phyloP scores from a whole-genome alignment of 371 early-diverging fungal genomes.

The Zychaea mexicana region DNA sequence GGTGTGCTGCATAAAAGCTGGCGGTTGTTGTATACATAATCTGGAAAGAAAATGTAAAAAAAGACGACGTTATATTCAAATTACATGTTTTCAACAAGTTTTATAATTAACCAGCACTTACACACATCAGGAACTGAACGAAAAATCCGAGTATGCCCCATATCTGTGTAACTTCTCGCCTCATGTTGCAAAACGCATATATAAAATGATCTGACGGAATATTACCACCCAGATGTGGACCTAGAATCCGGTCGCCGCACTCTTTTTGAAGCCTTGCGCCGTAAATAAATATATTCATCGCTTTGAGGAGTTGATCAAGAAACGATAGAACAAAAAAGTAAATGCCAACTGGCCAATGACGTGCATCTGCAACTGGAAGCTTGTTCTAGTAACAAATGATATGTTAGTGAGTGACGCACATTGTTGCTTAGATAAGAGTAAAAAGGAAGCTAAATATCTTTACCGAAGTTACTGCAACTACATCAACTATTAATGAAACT shows the following conservation, averaged over 20 bases:
- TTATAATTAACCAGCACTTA: background rate
- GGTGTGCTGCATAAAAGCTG: background rate
- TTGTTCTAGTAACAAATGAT: background rate
- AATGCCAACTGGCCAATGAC: conserved; percentile 2
- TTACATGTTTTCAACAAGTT: background rate
- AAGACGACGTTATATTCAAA: background rate
- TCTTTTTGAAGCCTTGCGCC: background rate
- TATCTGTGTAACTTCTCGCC: conserved; percentile 6
- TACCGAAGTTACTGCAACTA: background rate
- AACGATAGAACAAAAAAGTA: conserved; percentile 3
- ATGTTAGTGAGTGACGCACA: background rate
- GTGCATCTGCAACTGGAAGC: background rate
- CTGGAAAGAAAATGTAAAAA: background rate
- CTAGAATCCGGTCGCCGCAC: background rate
- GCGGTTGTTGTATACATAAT: background rate
- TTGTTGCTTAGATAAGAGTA: background rate
- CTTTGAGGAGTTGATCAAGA: background rate
- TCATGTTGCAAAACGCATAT: background rate
- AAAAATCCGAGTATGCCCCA: conserved; percentile 6
- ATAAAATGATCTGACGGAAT: background rate
- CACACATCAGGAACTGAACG: conserved; percentile 5
- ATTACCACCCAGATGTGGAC: background rate
- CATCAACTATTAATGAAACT: background rate
- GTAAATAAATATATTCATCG: background rate
- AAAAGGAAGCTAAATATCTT: background rate